Evolutionary conservation across 305 asterid genomes (phyloP), one percentile per base, ranked within the genome.

Genomic region (Galium porrigens): DNA sequence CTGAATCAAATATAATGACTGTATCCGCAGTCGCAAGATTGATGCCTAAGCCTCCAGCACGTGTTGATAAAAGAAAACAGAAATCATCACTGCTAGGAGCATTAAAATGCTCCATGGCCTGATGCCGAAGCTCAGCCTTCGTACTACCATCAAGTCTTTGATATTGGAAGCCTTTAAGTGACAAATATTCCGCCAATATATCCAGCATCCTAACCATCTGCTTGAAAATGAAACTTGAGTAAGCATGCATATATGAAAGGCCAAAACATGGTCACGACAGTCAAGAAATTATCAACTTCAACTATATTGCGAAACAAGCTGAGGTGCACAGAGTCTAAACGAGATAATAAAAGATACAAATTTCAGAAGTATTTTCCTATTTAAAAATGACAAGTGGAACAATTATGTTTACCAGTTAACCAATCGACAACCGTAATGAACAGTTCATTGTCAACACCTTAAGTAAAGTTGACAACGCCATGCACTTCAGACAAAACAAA

Each of bases 171-270:
- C 99, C 99, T 72, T 94, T 94, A 68, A 88, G 73, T 27, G 94
- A 79, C 71, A 94, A 85, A 81, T 94, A 94, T 61, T 94, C 97
- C 5, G 99, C 95, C 76, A 94, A 80, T 75, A 94, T 74, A 83
- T 94, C 99, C 86, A 94, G 74, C 99, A 94, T 82, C 81, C 94
- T 88, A 59, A 94, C 99, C 99, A 94, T 94, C 99, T 94, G 96
- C 61, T 53, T 39, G 39, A 64, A 68, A 60, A 70, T 41, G 68
- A 58, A 34, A 44, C 49, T 56, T 30, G n/a, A 66, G 70, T 76
- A 68, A 71, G 41, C 8, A 8, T 34, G 22, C 36, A 10, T 42
- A 56, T 6, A n/a, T 30, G 25, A 41, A 30, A 7, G 48, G 22
- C 46, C 37, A 56, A 37, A 29, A 54, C 25, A 33, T 6, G 34